These are phyloP conservation scores for Helianthus tuberosus DNA, from an alignment of 129 eudicot species.

Conservation along the genomic window DNA sequence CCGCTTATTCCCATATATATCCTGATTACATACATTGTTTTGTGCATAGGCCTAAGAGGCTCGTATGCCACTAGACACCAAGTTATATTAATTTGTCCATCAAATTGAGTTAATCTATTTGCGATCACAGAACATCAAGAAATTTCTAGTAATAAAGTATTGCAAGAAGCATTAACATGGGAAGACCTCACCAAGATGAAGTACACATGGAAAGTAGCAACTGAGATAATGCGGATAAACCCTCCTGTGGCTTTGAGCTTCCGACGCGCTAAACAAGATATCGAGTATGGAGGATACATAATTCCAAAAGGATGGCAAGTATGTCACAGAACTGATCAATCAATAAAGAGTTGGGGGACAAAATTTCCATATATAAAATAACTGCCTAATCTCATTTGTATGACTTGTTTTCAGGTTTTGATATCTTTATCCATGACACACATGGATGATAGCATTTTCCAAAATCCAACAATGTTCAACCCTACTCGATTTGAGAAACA, in stretches of 20 bases:
- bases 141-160: slow-evolving; percentile 23
- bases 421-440: slow-evolving; percentile 54
- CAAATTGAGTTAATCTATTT: background rate
- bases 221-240: slow-evolving; percentile 41
- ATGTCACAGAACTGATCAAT: slow-evolving; percentile 1
- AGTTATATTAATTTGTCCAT: background rate
- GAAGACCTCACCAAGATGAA: slow-evolving; percentile 52
- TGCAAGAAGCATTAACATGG: slow-evolving; percentile 42
- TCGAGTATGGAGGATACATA: slow-evolving; percentile 41
- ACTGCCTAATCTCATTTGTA: background rate
- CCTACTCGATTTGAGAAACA: slow-evolving; percentile 58
- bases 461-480: slow-evolving; percentile 53
- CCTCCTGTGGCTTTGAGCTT: slow-evolving; percentile 39
- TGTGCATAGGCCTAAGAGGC: background rate
- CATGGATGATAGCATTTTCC: slow-evolving; percentile 55
- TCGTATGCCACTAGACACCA: background rate
- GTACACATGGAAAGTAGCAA: slow-evolving; percentile 48
- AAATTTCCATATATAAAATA: background rate
- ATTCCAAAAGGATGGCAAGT: slow-evolving; percentile 73
- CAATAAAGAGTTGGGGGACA: background rate
- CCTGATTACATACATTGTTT: too few species aligned
- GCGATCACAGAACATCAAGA: slow-evolving; percentile 39
- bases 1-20: too few species aligned
- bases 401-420: slow-evolving; percentile 39
- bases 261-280: slow-evolving; percentile 40